Percentiles rank a stretch among this genome's conserved stretches.
Evolutionary conservation across 1,139 yeast genomes (phyloP).

Genomic region (Candida albicans): DNA sequence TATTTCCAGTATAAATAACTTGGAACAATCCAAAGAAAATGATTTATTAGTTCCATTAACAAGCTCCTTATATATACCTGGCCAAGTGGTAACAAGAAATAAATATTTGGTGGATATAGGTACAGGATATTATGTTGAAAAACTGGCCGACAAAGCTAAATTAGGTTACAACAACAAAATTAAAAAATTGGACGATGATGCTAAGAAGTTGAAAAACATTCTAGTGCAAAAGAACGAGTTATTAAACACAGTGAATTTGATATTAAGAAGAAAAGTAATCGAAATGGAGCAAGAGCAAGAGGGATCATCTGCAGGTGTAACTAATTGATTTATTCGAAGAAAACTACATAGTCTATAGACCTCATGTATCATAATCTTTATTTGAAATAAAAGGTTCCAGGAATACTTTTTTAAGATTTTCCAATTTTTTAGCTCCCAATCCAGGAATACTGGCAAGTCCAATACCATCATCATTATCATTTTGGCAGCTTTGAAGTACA

Average conservation of each 20-base stretch:
- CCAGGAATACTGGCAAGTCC: slow-evolving; percentile 45
- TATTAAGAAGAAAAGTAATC: slow-evolving; percentile 47
- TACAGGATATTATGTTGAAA: slow-evolving; percentile 92
- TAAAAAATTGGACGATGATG: slow-evolving; percentile 68
- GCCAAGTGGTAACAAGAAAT: slow-evolving; percentile 60
- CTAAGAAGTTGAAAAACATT: slow-evolving; percentile 70
- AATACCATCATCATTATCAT: slow-evolving; percentile 18
- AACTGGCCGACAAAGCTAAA: slow-evolving; percentile 65
- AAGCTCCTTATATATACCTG: slow-evolving; percentile 86
- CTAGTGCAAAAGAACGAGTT: slow-evolving; percentile 63
- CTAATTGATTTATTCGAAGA: not conserved
- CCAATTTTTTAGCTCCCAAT: slow-evolving; percentile 55
- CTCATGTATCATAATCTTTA: slow-evolving; percentile 22
- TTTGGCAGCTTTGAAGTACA: slow-evolving; percentile 30
- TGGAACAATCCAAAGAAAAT: slow-evolving; percentile 43
- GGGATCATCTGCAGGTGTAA: not conserved
- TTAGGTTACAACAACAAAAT: slow-evolving; percentile 75
- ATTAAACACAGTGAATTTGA: slow-evolving; percentile 52
- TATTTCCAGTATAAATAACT: slow-evolving; percentile 61
- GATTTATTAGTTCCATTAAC: slow-evolving; percentile 84
- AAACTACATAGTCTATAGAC: not conserved
- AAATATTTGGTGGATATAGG: slow-evolving; percentile 91
- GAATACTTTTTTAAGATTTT: slow-evolving; percentile 44
- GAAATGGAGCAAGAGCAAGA: slow-evolving; percentile 42
- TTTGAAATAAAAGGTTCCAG: slow-evolving; percentile 55